Conservation (phyloP, 2,329 filamentous ascomycete genomes). For the Didymella keratinophila region DNA sequence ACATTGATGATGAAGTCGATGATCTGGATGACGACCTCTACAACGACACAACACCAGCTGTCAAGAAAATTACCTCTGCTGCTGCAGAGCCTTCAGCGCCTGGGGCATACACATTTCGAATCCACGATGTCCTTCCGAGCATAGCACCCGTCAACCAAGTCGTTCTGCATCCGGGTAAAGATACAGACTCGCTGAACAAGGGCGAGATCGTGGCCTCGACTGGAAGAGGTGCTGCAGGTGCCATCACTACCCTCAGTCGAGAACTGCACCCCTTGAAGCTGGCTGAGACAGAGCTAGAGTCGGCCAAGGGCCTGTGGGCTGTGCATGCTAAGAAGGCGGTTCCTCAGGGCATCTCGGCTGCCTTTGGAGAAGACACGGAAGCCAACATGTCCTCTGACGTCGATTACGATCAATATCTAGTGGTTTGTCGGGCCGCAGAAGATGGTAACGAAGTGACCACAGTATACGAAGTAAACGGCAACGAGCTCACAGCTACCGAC, state of each 20-base stretch:
- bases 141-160: slow-evolving; percentile 82
- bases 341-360: slow-evolving; percentile 63
- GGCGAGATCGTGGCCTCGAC: slow-evolving; percentile 65
- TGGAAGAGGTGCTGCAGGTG: slow-evolving; percentile 71
- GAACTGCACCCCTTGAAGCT: slow-evolving; percentile 77
- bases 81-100: slow-evolving; percentile 57
- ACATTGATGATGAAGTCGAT: slow-evolving; percentile 64
- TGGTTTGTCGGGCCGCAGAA: slow-evolving; percentile 74
- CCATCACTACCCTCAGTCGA: slow-evolving; percentile 78
- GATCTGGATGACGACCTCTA: slow-evolving; percentile 70
- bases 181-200: slow-evolving; percentile 34
- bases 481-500: slow-evolving; percentile 75
- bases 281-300: slow-evolving; percentile 74
- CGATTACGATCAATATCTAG: slow-evolving; percentile 80
- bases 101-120: slow-evolving; percentile 74
- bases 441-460: slow-evolving; percentile 77
- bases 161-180: slow-evolving; percentile 64
- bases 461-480: slow-evolving; percentile 77
- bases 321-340: slow-evolving; percentile 73
- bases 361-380: slow-evolving; percentile 54
- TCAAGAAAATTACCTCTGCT: slow-evolving; percentile 51
- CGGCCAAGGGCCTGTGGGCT: slow-evolving; percentile 82
- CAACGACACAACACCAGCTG: slow-evolving; percentile 62
- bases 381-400: slow-evolving; percentile 56
- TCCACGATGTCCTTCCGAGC: slow-evolving; percentile 79